Evolutionary conservation across 73 alveolate genomes (phyloP).

Genomic region (Tetrahymena malaccensis): DNA sequence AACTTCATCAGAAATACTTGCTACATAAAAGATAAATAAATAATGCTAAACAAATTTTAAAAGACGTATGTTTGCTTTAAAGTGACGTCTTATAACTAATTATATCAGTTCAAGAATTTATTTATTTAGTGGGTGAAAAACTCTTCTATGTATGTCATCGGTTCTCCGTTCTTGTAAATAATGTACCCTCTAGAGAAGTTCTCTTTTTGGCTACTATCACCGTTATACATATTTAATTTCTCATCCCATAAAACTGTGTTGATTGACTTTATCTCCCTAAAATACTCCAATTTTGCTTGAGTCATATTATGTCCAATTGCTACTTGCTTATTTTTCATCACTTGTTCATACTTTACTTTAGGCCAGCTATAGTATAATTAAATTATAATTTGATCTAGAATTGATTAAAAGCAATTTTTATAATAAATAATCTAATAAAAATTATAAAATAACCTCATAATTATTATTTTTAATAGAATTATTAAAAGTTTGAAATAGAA

Average conservation of each 20-base stretch:
- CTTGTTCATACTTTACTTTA: neutral
- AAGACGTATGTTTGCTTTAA: too few species aligned
- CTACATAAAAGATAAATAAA: too few species aligned
- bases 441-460: too few species aligned
- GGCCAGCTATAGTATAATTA: neutral
- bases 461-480: too few species aligned
- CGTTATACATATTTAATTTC: neutral
- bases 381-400: too few species aligned
- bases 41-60: too few species aligned
- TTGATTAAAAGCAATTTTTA: too few species aligned
- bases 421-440: too few species aligned
- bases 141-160: neutral
- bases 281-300: neutral
- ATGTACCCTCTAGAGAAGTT: neutral
- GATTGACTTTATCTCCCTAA: neutral
- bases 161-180: neutral
- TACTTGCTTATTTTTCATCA: neutral
- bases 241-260: neutral
- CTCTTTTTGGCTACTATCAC: neutral
- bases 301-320: neutral
- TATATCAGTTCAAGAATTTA: neutral
- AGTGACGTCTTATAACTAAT: too few species aligned
- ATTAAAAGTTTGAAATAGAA: too few species aligned
- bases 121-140: neutral
- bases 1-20: too few species aligned